Base-by-base conservation (phyloP, 129 eudicot species). In the Erigeron canadensis region DNA sequence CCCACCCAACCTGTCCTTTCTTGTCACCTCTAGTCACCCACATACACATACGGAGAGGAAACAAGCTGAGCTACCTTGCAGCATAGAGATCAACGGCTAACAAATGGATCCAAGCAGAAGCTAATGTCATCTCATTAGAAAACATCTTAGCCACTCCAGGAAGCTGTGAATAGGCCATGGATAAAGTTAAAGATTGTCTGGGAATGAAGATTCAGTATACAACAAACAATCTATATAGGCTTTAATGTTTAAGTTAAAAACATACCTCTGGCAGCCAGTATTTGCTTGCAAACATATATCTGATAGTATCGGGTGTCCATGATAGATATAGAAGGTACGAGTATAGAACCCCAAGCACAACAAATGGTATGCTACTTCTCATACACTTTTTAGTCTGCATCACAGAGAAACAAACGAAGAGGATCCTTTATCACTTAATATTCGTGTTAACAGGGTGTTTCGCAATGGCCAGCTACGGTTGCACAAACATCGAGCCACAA, bases 71-170 rank as follows among this genome's bases (percentile, higher is more conserved):
- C 7, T 75, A 94, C 99, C 99, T 95, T 65, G 99, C 99, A 55
- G 99, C 91, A 65, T 82, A 95, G 71, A 95, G 99, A 76, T 95
- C 99, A 1, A 90, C 79, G 16, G 81, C 88, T 73, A 95, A 67
- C 69, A 95, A 71, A 77, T 95, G 99, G 83, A 95, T 84, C 99
- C 99, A 95, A 50, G 99, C 99, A 6, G 99, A 95, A 64, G 99
- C 93, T 77, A 95, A 69, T 5, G 99, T 95, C 91, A 88, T 86
- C 72, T 95, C 97, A 76, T 79, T 88, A 58, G 97, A 84, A 80
- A 94, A 94, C 99, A 94, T 86, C 87, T 82, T 89, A 69, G 96
- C 96, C 46, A 94, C 88, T 22, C 97, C 97, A 28, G 95, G 80
- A 64, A 94, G 87, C 99, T 94, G 91, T 12, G 55, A 11, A 48